Base-by-base conservation (phyloP, 768 basidiomycete species). In the Lactarius hengduanensis region DNA sequence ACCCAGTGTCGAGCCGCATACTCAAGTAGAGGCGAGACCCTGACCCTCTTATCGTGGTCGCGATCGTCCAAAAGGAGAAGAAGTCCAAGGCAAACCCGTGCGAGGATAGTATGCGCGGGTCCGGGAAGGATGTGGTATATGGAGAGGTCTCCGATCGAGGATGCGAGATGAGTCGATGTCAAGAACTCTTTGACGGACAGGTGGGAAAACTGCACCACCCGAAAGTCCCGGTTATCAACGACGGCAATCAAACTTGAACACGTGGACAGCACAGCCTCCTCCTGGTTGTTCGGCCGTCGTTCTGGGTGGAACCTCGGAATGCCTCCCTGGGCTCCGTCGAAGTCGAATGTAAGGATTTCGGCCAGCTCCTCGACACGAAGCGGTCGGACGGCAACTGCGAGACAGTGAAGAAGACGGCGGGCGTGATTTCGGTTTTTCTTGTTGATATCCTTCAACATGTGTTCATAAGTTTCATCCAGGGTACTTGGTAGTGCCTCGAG, bases 151-250 rank as follows among this genome's bases (percentile, higher is more conserved):
- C 10, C n/a, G 9, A n/a, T 22, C n/a, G 20, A 47, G 10, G 45
- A 15, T 0, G 60, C 55, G 15, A 66, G 60, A 9, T 45, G 55
- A 38, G 30, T 28, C 15, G 65, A 66, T 0, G 34, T 66, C 2
- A 66, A 45, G 45, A 47, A 66, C 16, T 61, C 65, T 15, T 62
- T 61, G 3, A 66, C 65, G 0, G 65, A 61, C 18, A 57, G 22
- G 26, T 66, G 65, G 1, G 65, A 62, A 20, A 66, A 66, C 22
- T 66, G 56, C 10, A 66, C 65, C 4, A 66, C 40, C 22, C 40
- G 20, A 18, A n/a, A 62, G 11, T 30, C 45, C 26, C 57, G 11
- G 10, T 45, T 45, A 32, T 43, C 50, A n/a, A 22, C n/a, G 20
- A 66, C 38, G 22, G 45, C 0, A 5, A 66, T 45, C 11, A 66